Base-by-base conservation (phyloP, 1,284 basidiomycete genomes). In the Trametes hirsuta region DNA sequence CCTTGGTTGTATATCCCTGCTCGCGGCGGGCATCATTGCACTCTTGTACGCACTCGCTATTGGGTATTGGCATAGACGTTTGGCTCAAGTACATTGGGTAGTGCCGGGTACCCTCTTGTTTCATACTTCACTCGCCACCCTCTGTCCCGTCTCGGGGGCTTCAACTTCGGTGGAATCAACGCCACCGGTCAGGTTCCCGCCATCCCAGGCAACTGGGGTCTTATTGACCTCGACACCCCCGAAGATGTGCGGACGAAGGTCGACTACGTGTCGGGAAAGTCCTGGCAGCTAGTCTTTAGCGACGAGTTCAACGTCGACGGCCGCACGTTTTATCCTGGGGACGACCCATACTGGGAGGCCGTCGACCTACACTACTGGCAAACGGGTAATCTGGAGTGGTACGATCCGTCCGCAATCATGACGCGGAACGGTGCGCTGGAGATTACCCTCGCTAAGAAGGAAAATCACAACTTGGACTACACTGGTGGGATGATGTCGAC, bases 301-400 rank as follows among this genome's bases (percentile, higher is more conserved):
- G 95, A 97, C 74, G 95, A 97, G 76, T 97, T 97, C 75, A 87
- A 97, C 58, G 77, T 77, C 18, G 88, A 91, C 12, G 91, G 85
- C 2, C 84, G 95, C 37, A 84, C 90, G 0, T 97, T 97, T 74
- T 95, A 90, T 74, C 80, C 83, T 42, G 74, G 79, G 35, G 82
- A 85, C 56, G 84, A 86, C 61, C 80, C 85, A 8, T 86, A 83
- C 69, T 90, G 88, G 87, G 87, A 89, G 67, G 87, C 87, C 1
- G 82, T 82, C 8, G 85, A 90, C 68, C 73, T 91, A 37, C 85
- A 89, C 73, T 90, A 89, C 72, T 89, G 87, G 87, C 77, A 71
- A 58, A 78, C 77, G 40, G 80, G 81, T 65, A 85, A 87, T 71
- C 67, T 86, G 65, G 85, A 90, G 68, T 90, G 86, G 86, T 89